Evolutionary conservation across 1,284 basidiomycete species (phyloP), one percentile per base, ranked within the genome.

Genomic region (Ganoderma lucidum): DNA sequence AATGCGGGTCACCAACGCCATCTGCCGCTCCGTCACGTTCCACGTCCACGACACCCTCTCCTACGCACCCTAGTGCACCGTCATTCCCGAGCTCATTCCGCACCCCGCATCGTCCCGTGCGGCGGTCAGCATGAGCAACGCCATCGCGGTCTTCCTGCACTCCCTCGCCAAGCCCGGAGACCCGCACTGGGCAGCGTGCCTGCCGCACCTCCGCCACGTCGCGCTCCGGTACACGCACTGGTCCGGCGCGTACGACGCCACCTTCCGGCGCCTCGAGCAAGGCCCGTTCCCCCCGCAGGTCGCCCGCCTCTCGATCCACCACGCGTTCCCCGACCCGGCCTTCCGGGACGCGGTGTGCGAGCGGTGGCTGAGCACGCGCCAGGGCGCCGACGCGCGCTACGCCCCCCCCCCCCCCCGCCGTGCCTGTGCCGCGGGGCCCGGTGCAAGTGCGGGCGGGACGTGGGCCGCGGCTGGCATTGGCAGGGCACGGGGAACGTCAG

Each of bases 201-300:
- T 81, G 19, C 82, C 81, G n/a, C 74, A 80, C 70, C 75, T 83
- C 30, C 80, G 77, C 2, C 74, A 71, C 15, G 71, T 83, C 61
- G 62, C 76, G 28, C 68, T 83, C 62, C 68, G 79, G 10, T 84
- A 81, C 75, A 70, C 70, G 63, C 77, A 81, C 71, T 79, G 78
- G 75, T 3, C 8, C 3, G 35, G 35, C 4, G 76, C 76, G 28
- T 81, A 78, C 74, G 78, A 78, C 65, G 78, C 80, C 73, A 63
- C 81, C n/a, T 80, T 82, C 74, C 75, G 78, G 48, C 77, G 79
- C 37, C 74, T 75, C 58, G 75, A 77, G 56, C 67, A 80, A 14
- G 45, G 74, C 2, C 65, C 76, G 30, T 74, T 83, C 51, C 82
- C 82, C 1, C 14, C 53, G 19, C 80, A 81, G 63, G 77, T 81